Conservation (phyloP, 495 filamentous ascomycete species). For the Aspergillus affinis region DNA sequence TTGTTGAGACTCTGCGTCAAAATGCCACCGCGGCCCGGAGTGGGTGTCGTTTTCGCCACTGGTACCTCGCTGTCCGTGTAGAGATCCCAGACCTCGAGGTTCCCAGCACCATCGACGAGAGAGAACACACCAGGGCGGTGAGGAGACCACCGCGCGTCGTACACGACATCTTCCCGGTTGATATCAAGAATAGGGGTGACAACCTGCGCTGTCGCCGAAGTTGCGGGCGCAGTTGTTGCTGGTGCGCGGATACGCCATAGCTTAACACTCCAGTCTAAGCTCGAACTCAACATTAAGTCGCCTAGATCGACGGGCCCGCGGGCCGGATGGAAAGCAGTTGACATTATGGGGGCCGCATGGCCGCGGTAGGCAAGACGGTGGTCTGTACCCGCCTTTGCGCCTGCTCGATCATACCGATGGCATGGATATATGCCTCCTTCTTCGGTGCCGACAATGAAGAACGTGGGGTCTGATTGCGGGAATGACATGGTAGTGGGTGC, state of each 20-base stretch:
- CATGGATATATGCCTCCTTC: conserved; percentile 95
- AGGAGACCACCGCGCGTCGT: conserved; percentile 92
- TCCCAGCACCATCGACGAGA: conserved; percentile 89
- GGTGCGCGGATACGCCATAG: conserved; percentile 87
- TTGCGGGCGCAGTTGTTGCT: conserved; percentile 49
- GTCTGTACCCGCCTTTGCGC: conserved; percentile 94
- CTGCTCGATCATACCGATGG: conserved; percentile 94
- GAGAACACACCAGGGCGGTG: conserved; percentile 90
- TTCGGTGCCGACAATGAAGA: conserved; percentile 95
- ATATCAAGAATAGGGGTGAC: conserved; percentile 81
- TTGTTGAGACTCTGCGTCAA: conserved; percentile 85
- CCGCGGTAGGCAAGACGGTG: conserved; percentile 78
- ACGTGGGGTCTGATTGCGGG: conserved; percentile 91
- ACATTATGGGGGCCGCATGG: conserved; percentile 93
- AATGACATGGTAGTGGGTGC: conserved; percentile 97
- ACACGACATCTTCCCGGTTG: conserved; percentile 90
- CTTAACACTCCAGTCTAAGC: conserved; percentile 94
- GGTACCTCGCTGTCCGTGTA: conserved; percentile 91
- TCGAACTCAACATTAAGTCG: conserved; percentile 82
- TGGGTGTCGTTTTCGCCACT: conserved; percentile 70
- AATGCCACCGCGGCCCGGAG: conserved; percentile 48
- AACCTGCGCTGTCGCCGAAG: conserved; percentile 41
- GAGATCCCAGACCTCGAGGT: conserved; percentile 93
- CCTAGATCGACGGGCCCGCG: conserved; percentile 91
- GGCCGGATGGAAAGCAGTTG: conserved; percentile 89